Evolutionary conservation across 805 yeast genomes (phyloP), one percentile per base, ranked within the genome.

Genomic region (Clavispora fructus): DNA sequence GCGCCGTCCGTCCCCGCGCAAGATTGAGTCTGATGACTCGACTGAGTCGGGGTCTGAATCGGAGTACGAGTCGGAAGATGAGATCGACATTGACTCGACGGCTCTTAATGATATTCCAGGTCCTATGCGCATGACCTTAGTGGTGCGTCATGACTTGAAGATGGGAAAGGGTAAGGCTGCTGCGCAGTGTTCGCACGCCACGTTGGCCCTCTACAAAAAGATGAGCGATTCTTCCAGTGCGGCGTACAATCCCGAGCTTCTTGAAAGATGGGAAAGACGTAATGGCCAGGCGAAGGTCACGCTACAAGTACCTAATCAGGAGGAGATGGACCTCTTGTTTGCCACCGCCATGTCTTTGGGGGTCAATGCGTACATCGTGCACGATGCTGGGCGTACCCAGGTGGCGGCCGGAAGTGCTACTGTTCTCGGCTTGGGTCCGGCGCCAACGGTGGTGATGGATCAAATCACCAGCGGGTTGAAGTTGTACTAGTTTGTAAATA

Each of bases 171-270:
- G 99, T 19, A 94, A 94, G 62, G 84, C 87, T 2, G 97, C 98
- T 5, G 99, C 99, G 6, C 99, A 94, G 62, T 92, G 98, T 65
- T 84, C 90, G 33, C 99, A 94, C 69, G 99, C 99, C n/a, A 95
- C 98, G 0, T 74, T 94, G 30, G 91, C 94, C 0, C 81, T 94
- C 55, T 94, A 87, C 66, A 83, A 86, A 58, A 67, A 80, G 50
- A 84, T 85, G 68, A 70, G 78, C 33, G 68, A 74, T 33, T 75
- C 79, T 6, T 60, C 69, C 4, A 71, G 79, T 1, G 75, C 73
- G 6, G 76, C 78, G 6, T 77, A 79, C 51, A 83, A 87, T 52
- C 83, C 88, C 13, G 71, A 70, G 11, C 64, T 85, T 72, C 74
- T 90, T 10, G 64, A 69, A 11, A 73, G 92, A 53, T 94, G 99